phyloP scores from a whole-genome alignment of 2,329 filamentous ascomycete genomes.

The Aspergillus amoenus region DNA sequence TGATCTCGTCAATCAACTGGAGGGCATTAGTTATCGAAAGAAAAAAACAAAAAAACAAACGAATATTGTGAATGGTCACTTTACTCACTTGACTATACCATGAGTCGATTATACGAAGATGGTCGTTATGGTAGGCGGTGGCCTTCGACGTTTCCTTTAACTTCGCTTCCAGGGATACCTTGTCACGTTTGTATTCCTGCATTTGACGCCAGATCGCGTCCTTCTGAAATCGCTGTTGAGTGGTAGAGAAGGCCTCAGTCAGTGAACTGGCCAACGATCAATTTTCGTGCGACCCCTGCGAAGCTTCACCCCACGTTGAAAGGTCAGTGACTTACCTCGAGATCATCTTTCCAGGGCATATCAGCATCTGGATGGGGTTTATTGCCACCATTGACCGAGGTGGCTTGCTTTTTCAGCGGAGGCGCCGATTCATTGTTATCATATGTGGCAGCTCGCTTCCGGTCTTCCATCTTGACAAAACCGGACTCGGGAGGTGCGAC shows the following conservation, averaged over 20 bases:
- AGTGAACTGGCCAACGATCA: slow-evolving; percentile 4
- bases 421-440: slow-evolving; percentile 81
- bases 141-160: slow-evolving; percentile 77
- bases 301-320: slow-evolving; percentile 14
- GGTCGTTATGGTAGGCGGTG: slow-evolving; percentile 83
- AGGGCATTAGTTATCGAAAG: slow-evolving; percentile 16
- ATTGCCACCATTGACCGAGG: slow-evolving; percentile 69
- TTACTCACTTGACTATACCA: slow-evolving; percentile 87
- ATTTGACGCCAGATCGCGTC: slow-evolving; percentile 97
- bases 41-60: neutral
- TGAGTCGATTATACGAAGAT: slow-evolving; percentile 82
- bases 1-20: slow-evolving; percentile 49
- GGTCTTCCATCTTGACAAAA: slow-evolving; percentile 96
- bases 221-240: slow-evolving; percentile 77
- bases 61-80: neutral
- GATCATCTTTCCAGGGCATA: slow-evolving; percentile 69
- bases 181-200: slow-evolving; percentile 95
- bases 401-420: slow-evolving; percentile 85
- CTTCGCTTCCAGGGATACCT: slow-evolving; percentile 74
- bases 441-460: slow-evolving; percentile 87
- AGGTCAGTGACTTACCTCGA: slow-evolving; percentile 62
- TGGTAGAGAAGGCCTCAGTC: slow-evolving; percentile 23
- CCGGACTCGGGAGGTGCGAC: slow-evolving; percentile 74
- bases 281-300: slow-evolving; percentile 12
- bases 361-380: slow-evolving; percentile 65